Evolutionary conservation across 768 basidiomycete species (phyloP).

Genomic region (Mycena sanguinolenta): DNA sequence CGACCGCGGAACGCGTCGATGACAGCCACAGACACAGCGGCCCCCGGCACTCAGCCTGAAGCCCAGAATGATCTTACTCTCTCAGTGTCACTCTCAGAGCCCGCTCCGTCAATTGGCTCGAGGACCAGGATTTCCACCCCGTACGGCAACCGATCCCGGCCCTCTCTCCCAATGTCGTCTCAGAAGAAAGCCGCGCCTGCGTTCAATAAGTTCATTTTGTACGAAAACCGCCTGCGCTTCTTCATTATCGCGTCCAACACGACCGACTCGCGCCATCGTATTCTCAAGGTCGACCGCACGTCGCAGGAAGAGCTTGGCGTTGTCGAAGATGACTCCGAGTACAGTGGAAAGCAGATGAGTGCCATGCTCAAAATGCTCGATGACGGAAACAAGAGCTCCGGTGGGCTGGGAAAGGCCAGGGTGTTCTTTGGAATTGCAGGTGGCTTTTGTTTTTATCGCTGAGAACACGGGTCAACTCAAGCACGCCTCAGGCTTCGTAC

Average conservation of each 20-base stretch:
- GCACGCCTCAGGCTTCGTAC: constrained; percentile 79
- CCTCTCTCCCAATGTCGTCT: constrained; percentile 28
- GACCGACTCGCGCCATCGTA: constrained; percentile 88
- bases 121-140: constrained; percentile 28
- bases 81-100: constrained; percentile 19
- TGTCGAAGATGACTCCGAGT: constrained; percentile 90
- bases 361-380: constrained; percentile 95
- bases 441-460: constrained; percentile 48
- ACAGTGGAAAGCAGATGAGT: constrained; percentile 91
- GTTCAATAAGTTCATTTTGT: constrained; percentile 91
- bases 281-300: constrained; percentile 94
- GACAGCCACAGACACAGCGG: constrained; percentile 15
- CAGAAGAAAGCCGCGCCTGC: constrained; percentile 46
- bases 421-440: constrained; percentile 89
- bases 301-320: constrained; percentile 80
- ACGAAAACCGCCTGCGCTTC: constrained; percentile 93
- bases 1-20: constrained; percentile 19
- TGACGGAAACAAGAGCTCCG: constrained; percentile 91
- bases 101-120: constrained; percentile 35
- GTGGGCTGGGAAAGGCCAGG: constrained; percentile 85
- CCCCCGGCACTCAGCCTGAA: constrained; percentile 17
- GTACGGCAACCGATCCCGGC: constrained; percentile 23
- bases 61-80: constrained; percentile 20
- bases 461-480: neutral
- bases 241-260: constrained; percentile 94